Percentiles rank a stretch among this genome's conserved stretches.
These are phyloP conservation scores for Kalanchoe fedtschenkoi DNA, from an alignment of 164 flowering plant species.

Conservation along the genomic window DNA sequence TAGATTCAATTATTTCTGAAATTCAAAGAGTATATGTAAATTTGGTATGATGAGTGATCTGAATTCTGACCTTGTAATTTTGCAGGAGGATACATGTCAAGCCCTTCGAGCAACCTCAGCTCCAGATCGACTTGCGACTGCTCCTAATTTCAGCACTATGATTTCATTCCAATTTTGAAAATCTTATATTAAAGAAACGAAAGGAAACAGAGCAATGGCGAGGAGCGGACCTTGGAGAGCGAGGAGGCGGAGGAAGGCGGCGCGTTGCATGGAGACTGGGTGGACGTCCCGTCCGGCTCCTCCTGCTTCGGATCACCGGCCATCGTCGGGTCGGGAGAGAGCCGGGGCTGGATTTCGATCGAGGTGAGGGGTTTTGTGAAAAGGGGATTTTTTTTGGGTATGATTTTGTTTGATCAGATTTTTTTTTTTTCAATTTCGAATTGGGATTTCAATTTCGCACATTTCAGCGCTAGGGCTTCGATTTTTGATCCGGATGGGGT, in stretches of 20 bases:
- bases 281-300: slow-evolving; percentile 76
- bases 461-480: slow-evolving; percentile 9
- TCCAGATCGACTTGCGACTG: slow-evolving; percentile 87
- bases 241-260: slow-evolving; percentile 78
- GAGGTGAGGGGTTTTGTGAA: not conserved
- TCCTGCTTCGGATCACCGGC: slow-evolving; percentile 32
- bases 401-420: not conserved
- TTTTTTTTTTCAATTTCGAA: not conserved
- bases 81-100: slow-evolving; percentile 77
- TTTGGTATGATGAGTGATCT: not conserved
- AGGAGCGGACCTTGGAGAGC: slow-evolving; percentile 48
- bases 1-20: not conserved
- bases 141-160: slow-evolving; percentile 31
- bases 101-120: slow-evolving; percentile 73
- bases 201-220: slow-evolving; percentile 15
- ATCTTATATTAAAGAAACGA: not conserved
- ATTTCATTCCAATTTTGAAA: not conserved
- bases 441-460: not conserved
- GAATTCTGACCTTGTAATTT: slow-evolving; percentile 55
- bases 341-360: not conserved
- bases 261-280: slow-evolving; percentile 77
- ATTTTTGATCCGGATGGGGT: slow-evolving; percentile 1
- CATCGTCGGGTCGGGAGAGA: not conserved
- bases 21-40: not conserved
- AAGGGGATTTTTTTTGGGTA: not conserved